phyloP scores from a whole-genome alignment of 1,284 basidiomycete species.

The Bondarzewia mesenterica region DNA sequence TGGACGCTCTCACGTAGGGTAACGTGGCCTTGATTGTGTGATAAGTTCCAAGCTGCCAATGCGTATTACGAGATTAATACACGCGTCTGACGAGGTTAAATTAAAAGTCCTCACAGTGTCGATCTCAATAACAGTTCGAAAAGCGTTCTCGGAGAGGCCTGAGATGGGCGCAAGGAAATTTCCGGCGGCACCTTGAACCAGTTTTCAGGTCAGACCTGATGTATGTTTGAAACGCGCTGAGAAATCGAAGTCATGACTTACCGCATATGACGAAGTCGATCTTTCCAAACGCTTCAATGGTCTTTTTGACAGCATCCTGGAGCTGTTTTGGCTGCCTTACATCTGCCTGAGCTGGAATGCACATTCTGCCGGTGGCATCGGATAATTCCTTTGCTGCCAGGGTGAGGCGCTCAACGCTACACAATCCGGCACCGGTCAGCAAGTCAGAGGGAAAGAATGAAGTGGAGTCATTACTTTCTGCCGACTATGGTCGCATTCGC shows the following conservation, averaged over 20 bases:
- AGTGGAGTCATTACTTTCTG: conserved; percentile 55
- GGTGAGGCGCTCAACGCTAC: conserved; percentile 63
- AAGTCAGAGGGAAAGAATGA: background rate
- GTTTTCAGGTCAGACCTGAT: background rate
- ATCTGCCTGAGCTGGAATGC: conserved; percentile 75
- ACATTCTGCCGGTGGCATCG: conserved; percentile 59
- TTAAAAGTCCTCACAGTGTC: conserved; percentile 57
- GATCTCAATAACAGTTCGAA: conserved; percentile 91
- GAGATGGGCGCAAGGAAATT: conserved; percentile 86
- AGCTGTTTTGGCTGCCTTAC: conserved; percentile 75
- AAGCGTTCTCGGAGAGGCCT: conserved; percentile 78
- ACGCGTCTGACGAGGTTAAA: background rate
- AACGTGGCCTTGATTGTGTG: conserved; percentile 93
- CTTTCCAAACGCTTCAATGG: conserved; percentile 72
- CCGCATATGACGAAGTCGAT: conserved; percentile 97
- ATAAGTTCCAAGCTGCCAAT: conserved; percentile 85
- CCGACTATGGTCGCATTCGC: conserved; percentile 80
- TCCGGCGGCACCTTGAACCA: conserved; percentile 84
- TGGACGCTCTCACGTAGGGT: conserved; percentile 57
- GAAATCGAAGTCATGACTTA: conserved; percentile 22
- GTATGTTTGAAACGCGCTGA: background rate
- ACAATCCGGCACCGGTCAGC: conserved; percentile 1
- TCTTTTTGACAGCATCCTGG: conserved; percentile 67
- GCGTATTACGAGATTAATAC: background rate
- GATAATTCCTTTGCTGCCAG: conserved; percentile 69